Base-by-base conservation (phyloP, 371 early-diverging fungal species). In the Syncephalastrum monosporum region DNA sequence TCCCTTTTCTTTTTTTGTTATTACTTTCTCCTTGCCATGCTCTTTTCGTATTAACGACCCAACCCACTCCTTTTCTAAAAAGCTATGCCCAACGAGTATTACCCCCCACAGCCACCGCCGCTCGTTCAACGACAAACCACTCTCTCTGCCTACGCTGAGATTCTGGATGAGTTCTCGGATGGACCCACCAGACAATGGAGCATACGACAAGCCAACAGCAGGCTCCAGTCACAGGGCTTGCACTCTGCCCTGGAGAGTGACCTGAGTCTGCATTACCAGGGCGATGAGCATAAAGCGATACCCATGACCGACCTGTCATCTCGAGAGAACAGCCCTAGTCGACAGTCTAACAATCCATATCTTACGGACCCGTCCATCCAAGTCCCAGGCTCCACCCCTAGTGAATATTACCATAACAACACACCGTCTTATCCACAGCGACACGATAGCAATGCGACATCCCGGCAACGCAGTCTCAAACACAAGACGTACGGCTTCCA, bases 161-260 rank as follows among this genome's bases (percentile, higher is more conserved):
- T 65, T 12, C 50, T 57, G 38, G 61, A 61, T 38, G 59, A 65
- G 48, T 53, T 56, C 8, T 21, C 52, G 53, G 49, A 50, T 42
- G 16, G 43, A 16, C 57, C 54, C 3, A 47, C 42, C 17, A 55
- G 57, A 50, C 71, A 61, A 6, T 73, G 74, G 74, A 77, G 78
- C 54, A 77, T 77, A 33, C 64, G 72, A 41, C 74, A 74, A 61
- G 78, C 78, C 5, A 77, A 77, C 29, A 77, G 78, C 49, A 49
- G 78, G 52, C 55, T 74, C 8, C 59, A 67, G 23, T 56, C 70
- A 12, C 61, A 50, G 27, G 70, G 67, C 12, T 54, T 74, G 10
- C 64, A 74, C 48, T 45, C 72, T 42, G 68, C 74, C 4, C 50
- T 74, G 21, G 75, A 71, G 53, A 68, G 69, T 16, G 78, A 77